These are phyloP conservation scores for Detonula confervacea DNA, from an alignment of 352 stramenopile species.

Conservation along the genomic window DNA sequence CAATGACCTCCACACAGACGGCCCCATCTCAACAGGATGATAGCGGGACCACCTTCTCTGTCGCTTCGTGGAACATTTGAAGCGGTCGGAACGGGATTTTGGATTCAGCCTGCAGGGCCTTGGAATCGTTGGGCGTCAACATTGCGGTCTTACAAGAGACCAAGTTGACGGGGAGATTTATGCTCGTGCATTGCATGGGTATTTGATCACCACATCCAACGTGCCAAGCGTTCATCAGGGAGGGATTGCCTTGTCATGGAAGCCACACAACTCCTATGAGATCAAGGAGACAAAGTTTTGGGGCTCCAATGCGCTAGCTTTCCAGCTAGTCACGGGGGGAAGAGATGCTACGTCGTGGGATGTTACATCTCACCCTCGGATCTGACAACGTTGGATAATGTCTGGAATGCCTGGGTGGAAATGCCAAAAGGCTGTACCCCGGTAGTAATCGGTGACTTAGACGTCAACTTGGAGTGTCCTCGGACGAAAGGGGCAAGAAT, in stretches of 20 bases:
- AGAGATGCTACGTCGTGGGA: conserved; percentile 1
- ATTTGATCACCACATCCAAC: conserved; percentile 9
- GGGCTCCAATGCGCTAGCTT: neutral
- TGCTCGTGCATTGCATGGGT: neutral
- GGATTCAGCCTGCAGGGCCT: neutral
- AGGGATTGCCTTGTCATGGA: neutral
- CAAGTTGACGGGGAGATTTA: conserved; percentile 10
- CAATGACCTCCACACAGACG: neutral
- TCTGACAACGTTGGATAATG: neutral
- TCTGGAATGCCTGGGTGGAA: conserved; percentile 1
- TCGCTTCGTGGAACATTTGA: conserved; percentile 10
- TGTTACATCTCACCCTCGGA: conserved; percentile 6
- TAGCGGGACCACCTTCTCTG: conserved; percentile 4
- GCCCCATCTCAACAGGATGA: neutral
- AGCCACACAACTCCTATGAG: neutral
- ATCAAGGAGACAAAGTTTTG: neutral
- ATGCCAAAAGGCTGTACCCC: conserved; percentile 3
- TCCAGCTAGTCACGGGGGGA: conserved; percentile 1
- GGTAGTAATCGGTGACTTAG: conserved; percentile 28
- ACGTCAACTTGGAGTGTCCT: conserved; percentile 24
- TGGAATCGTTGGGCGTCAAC: neutral
- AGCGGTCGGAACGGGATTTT: neutral
- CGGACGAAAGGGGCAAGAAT: conserved; percentile 7
- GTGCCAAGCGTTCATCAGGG: neutral
- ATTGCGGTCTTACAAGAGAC: conserved; percentile 11